Percentiles rank a stretch among this genome's conserved stretches.
These are phyloP conservation scores for Wickerhamiella musiphila DNA, from an alignment of 805 yeast genomes.

Conservation along the genomic window DNA sequence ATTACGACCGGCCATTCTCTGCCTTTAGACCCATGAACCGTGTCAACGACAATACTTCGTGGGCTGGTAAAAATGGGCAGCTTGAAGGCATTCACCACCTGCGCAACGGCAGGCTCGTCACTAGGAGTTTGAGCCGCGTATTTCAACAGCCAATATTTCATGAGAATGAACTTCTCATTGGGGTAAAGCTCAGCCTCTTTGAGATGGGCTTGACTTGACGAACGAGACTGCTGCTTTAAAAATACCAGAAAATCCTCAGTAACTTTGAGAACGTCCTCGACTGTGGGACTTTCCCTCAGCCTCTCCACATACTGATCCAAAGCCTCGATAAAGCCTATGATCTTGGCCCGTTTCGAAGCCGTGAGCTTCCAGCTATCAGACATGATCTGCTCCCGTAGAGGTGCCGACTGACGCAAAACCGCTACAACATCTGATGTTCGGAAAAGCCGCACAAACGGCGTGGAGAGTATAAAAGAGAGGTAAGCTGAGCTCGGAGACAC, in stretches of 20 bases:
- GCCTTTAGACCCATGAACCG: conserved; percentile 12
- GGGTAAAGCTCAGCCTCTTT: neutral
- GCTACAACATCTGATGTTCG: neutral
- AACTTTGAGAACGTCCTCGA: too few relatives aligned
- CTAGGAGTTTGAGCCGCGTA: neutral
- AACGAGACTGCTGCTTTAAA: neutral
- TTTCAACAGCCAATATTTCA: neutral
- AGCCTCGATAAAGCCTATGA: neutral
- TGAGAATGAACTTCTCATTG: neutral
- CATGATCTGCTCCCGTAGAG: neutral
- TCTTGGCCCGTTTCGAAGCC: neutral
- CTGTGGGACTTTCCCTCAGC: too few relatives aligned
- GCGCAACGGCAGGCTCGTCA: conserved; percentile 2
- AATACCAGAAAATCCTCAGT: too few relatives aligned
- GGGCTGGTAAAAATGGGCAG: neutral
- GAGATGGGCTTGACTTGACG: neutral
- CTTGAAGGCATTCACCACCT: conserved; percentile 1
- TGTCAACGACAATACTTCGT: conserved; percentile 3
- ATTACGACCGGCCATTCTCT: conserved; percentile 11
- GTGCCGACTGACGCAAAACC: neutral
- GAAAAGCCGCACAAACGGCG: neutral
- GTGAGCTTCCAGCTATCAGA: neutral
- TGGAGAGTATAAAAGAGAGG: conserved; percentile 6
- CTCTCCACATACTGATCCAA: neutral
- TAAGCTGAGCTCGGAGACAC: conserved; percentile 6